These are phyloP conservation scores for Sporothrix globosa DNA, from an alignment of 2,329 filamentous ascomycete species.

Conservation along the genomic window DNA sequence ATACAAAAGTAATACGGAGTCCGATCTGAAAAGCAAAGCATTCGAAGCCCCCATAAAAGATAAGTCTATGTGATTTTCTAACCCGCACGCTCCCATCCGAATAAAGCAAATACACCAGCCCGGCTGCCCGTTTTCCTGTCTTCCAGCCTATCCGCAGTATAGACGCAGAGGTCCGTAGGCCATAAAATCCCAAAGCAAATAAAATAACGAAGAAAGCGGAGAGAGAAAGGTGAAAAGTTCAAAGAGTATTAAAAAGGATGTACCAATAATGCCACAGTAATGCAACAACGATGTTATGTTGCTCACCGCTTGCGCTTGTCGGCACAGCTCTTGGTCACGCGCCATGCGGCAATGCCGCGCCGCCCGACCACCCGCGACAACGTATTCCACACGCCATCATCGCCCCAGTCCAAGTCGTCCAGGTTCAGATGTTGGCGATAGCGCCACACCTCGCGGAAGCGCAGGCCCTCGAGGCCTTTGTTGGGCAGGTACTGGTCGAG, in stretches of 20 bases:
- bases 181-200: neutral
- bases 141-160: slow-evolving; percentile 14
- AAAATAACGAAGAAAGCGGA: neutral
- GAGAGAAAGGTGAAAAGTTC: neutral
- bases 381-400: slow-evolving; percentile 75
- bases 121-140: neutral
- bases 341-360: slow-evolving; percentile 64
- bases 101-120: neutral
- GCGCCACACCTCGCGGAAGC: slow-evolving; percentile 71
- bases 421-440: slow-evolving; percentile 71
- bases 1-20: slow-evolving; percentile 1
- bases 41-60: neutral
- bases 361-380: slow-evolving; percentile 67
- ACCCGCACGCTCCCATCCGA: slow-evolving; percentile 17
- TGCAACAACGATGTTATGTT: neutral
- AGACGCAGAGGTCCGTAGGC: neutral
- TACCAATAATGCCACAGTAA: neutral
- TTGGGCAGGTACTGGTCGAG: slow-evolving; percentile 65
- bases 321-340: slow-evolving; percentile 64
- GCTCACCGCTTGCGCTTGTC: slow-evolving; percentile 18
- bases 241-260: neutral
- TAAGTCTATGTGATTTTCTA: slow-evolving; percentile 22
- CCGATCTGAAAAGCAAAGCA: neutral
- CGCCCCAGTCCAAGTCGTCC: slow-evolving; percentile 78
- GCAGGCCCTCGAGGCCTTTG: slow-evolving; percentile 61